Evolutionary conservation across 306 rosid species (phyloP).

Genomic region (Trifolium repens): DNA sequence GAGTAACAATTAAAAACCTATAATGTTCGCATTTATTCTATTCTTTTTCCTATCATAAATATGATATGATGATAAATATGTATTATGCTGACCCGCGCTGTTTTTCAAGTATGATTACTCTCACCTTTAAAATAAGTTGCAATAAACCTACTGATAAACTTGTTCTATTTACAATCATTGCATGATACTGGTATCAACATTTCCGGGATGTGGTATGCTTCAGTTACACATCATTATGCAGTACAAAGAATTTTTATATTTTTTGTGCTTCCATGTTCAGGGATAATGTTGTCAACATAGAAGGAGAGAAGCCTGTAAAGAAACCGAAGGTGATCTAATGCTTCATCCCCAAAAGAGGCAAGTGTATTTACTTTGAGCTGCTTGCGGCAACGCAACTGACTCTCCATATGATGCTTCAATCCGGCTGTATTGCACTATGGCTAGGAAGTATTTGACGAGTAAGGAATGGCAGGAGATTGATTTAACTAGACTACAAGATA

Average conservation of each 20-base stretch:
- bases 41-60: not conserved
- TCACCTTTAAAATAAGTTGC: slow-evolving; percentile 33
- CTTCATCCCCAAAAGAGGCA: slow-evolving; percentile 54
- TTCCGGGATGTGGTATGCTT: slow-evolving; percentile 24
- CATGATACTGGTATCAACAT: slow-evolving; percentile 12
- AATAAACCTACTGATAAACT: slow-evolving; percentile 30
- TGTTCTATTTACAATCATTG: slow-evolving; percentile 8
- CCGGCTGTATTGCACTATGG: not conserved
- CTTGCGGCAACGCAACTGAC: slow-evolving; percentile 26
- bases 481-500: slow-evolving; percentile 11
- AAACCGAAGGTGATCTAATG: slow-evolving; percentile 35
- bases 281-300: slow-evolving; percentile 48
- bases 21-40: not conserved
- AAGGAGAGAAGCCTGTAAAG: slow-evolving; percentile 48
- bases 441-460: slow-evolving; percentile 22
- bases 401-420: slow-evolving; percentile 33
- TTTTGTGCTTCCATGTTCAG: slow-evolving; percentile 49
- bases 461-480: slow-evolving; percentile 9
- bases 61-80: not conserved
- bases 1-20: not conserved
- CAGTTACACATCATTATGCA: slow-evolving; percentile 22
- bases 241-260: slow-evolving; percentile 34
- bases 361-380: slow-evolving; percentile 42
- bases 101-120: slow-evolving; percentile 26
- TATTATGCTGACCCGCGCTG: slow-evolving; percentile 20